phyloP scores from a whole-genome alignment of 1,284 basidiomycete species.

The Limonomyces culmigenus region DNA sequence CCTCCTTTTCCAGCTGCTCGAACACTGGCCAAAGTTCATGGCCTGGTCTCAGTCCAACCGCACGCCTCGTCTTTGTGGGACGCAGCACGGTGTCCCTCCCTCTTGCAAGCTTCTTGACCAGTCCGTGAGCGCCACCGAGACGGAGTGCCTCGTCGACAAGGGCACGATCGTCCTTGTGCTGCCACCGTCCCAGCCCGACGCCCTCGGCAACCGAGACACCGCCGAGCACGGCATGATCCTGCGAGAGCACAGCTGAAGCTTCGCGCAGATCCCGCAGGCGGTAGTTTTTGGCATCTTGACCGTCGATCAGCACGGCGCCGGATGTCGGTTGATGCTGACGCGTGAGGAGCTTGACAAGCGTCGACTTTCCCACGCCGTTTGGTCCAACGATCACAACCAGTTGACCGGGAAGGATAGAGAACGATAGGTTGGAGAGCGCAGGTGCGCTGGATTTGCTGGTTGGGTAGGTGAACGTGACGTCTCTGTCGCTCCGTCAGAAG shows the following conservation, averaged over 20 bases:
- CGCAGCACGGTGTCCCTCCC: conserved; percentile 56
- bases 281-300: conserved; percentile 39
- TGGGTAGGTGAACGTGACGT: background rate
- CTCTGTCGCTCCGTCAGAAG: background rate
- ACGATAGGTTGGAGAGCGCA: background rate
- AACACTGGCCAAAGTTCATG: conserved; percentile 17
- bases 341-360: conserved; percentile 54
- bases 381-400: conserved; percentile 5
- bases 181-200: conserved; percentile 52
- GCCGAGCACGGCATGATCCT: conserved; percentile 59
- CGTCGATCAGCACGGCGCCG: conserved; percentile 51
- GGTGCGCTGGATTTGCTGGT: background rate
- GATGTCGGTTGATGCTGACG: conserved; percentile 53
- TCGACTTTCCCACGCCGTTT: conserved; percentile 68
- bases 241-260: conserved; percentile 53
- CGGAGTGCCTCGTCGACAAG: conserved; percentile 43
- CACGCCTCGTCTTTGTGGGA: conserved; percentile 33
- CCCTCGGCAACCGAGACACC: conserved; percentile 65
- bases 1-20: background rate
- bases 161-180: conserved; percentile 31
- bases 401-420: background rate
- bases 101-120: conserved; percentile 45
- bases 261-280: conserved; percentile 44
- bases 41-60: conserved; percentile 25
- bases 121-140: conserved; percentile 48